These are phyloP conservation scores for Tetradesmus obliquus DNA, from an alignment of 139 green algal genomes.

Conservation along the genomic window DNA sequence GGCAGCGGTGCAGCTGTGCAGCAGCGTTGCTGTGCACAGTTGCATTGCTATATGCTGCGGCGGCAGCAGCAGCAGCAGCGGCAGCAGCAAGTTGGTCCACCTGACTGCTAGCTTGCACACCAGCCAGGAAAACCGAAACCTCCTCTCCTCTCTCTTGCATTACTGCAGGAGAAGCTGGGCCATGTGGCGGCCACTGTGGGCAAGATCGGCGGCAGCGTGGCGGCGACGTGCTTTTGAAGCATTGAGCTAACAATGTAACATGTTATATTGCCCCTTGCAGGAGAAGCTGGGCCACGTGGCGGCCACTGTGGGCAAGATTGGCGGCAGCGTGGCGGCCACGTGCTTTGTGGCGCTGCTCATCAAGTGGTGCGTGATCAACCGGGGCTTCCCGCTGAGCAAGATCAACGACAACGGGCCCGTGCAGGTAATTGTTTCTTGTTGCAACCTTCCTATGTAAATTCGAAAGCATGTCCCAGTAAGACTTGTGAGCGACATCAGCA, in stretches of 20 bases:
- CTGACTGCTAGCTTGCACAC: too few species aligned
- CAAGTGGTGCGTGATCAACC: slow-evolving; percentile 79
- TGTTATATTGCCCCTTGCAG: slow-evolving; percentile 58
- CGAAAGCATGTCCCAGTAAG: too few species aligned
- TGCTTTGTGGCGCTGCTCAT: slow-evolving; percentile 95
- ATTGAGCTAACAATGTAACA: neutral
- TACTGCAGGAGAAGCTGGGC: slow-evolving; percentile 87
- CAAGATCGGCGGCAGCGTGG: slow-evolving; percentile 93
- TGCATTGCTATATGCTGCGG: too few species aligned
- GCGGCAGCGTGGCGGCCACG: slow-evolving; percentile 85
- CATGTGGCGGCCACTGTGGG: slow-evolving; percentile 90
- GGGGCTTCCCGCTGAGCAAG: slow-evolving; percentile 80
- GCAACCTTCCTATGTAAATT: too few species aligned
- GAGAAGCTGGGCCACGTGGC: slow-evolving; percentile 91
- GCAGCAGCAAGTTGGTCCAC: neutral
- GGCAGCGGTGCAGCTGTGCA: too few species aligned
- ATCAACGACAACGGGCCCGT: slow-evolving; percentile 83
- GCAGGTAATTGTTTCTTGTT: slow-evolving; percentile 86
- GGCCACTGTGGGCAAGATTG: slow-evolving; percentile 92
- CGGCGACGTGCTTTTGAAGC: slow-evolving; percentile 82
- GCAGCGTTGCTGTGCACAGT: neutral
- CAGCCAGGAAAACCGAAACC: too few species aligned
- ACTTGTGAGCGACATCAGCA: too few species aligned
- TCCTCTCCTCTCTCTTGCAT: neutral
- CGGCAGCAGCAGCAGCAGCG: neutral